Evolutionary conservation across 345 rosid genomes (phyloP), one percentile per base, ranked within the genome.

Genomic region (Aethionema arabicum): DNA sequence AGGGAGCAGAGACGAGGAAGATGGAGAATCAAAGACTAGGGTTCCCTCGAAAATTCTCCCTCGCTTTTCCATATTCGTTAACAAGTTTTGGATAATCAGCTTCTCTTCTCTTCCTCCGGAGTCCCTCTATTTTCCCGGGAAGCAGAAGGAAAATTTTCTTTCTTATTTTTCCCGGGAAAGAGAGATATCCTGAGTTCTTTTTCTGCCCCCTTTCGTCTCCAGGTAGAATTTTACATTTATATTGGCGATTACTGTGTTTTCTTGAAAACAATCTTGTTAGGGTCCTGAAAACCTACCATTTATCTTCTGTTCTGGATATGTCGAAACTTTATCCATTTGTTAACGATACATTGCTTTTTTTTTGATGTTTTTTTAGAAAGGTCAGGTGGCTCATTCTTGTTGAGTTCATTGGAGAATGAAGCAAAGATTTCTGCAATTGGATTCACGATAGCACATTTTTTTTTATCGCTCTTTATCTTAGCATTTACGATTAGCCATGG

Each of bases 401-500:
- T 54, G 5, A 36, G 36, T 50, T 55, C 36, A 15, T 45, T 15
- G 61, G 42, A 68, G 42, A 37, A 36, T 30, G 67, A 8, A 29
- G 53, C 61, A 54, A 59, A 61, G 36, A 56, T 69, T 69, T 8
- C 11, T 31, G 31, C 46, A 55, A 55, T 12, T n/a, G 65, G 65
- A 52, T 31, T 63, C 49, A 38, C 37, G 45, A 57, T 49, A 61
- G 54, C 48, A 30, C 55, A 14, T 56, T 40, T 62, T 9, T 27
- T 56, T 40, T 62, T 9, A 32, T 43, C 41, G 48, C 2, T 12
- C 45, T 56, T 11, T 70, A 13, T 41, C 32, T 47, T 46, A 55
- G 59, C 21, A 13, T 64, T 8, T 51, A 65, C 63, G 56, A 36
- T 51, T 76, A 64, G 72, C 15, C 35, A 89, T 89, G 96, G 91